Evolutionary conservation across 345 rosid genomes (phyloP), one percentile per base, ranked within the genome.

Genomic region (Citrus medica): DNA sequence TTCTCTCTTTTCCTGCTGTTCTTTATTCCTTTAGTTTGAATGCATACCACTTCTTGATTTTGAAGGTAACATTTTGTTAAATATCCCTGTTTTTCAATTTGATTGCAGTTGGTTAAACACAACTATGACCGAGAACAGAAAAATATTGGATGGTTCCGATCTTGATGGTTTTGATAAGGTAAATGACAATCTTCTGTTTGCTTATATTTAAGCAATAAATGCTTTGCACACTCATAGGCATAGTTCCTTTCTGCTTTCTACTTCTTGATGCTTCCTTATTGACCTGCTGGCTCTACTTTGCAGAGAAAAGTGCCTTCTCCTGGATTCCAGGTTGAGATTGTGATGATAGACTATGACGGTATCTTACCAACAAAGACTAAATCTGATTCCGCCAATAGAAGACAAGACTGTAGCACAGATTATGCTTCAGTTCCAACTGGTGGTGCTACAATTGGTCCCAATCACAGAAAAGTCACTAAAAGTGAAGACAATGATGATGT

Each of bases 91-190:
- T 58, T 71, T 62, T 75, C 38, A 67, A 37, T 22, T 79, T 70
- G 33, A 40, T 82, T 80, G 70, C 89, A 94, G 98, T 80, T 96
- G 98, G 99, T 71, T 96, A 75, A 94, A 96, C 83, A 94, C 99
- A 6, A 79, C 94, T 70, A 84, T 94, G 93, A 87, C 90, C 67
- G 97, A 90, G 82, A 96, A 92, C 78, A 87, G 98, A 80, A 91
- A 84, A 75, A 84, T 90, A 62, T 79, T 96, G 81, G 88, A 82
- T 75, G 83, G 91, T 69, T 68, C 83, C 2, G 98, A 96, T 68
- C 86, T 94, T 27, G 99, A 96, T 83, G 98, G 95, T 79, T 96
- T 94, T 63, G 95, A 92, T 75, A 94, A 96, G 95, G 99, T 90
- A 85, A 85, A 82, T 58, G 75, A 19, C 28, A 48, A 25, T 51